A percentile compares a stretch with the other conserved stretches of the same genome.
phyloP scores from a whole-genome alignment of 1,284 basidiomycete species.

The Pterulicium gracile region DNA sequence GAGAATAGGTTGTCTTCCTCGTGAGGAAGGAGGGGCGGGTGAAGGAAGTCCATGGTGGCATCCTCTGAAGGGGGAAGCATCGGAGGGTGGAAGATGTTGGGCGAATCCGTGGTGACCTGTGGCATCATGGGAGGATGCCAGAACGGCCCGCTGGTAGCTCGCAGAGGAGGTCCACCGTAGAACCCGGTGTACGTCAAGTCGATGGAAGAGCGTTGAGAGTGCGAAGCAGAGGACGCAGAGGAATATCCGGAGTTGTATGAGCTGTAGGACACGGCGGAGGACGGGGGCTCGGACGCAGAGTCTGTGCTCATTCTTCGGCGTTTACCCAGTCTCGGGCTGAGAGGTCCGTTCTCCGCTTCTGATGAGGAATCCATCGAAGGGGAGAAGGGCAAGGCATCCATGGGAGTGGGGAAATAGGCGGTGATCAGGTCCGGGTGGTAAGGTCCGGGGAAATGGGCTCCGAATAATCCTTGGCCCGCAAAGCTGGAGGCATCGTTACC shows the following conservation, averaged over 20 bases:
- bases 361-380: conserved; percentile 14
- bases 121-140: conserved; percentile 68
- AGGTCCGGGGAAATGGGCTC: conserved; percentile 46
- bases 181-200: conserved; percentile 47
- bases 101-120: conserved; percentile 33
- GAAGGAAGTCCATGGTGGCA: conserved; percentile 24
- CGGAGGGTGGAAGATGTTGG: conserved; percentile 46
- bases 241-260: conserved; percentile 34
- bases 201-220: conserved; percentile 42
- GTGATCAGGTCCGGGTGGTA: conserved; percentile 60
- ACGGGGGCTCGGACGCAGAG: conserved; percentile 54
- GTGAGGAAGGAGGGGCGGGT: conserved; percentile 34
- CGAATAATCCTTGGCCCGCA: conserved; percentile 8
- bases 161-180: conserved; percentile 7
- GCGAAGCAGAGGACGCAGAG: conserved; percentile 27
- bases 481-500: conserved; percentile 28
- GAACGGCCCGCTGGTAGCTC: conserved; percentile 31
- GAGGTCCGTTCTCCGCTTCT: conserved; percentile 14
- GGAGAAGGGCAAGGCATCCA: conserved; percentile 40
- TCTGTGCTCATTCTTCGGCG: conserved; percentile 64
- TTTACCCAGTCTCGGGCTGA: conserved; percentile 44
- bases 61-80: conserved; percentile 39
- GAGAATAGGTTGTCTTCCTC: conserved; percentile 43
- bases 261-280: conserved; percentile 43
- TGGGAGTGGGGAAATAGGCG: conserved; percentile 31